Evolutionary conservation across 2,329 filamentous ascomycete species (phyloP), one percentile per base, ranked within the genome.

Genomic region (Epichloe sylvatica): DNA sequence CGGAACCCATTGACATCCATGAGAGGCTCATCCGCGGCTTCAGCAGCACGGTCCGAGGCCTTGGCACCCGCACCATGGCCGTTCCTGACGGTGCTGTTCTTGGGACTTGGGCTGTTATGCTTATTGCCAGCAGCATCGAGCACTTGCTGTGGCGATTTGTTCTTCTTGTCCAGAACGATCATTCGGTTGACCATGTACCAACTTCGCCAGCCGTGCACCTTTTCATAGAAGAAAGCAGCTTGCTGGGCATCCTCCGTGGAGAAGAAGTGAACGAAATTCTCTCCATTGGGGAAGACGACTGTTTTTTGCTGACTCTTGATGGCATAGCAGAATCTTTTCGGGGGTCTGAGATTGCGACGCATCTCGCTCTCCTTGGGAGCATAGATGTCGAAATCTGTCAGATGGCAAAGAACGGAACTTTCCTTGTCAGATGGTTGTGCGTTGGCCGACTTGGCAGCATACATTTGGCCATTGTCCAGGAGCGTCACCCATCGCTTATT

Each of bases 371-470:
- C 73, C 5, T 81, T 87, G 2, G 87, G 84, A 1, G 75, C 78
- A 67, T 96, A 96, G 45, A 96, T 84, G 61, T 97, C 91, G 64
- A 91, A 96, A 65, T 96, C 90, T 2, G 86, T 88, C 45, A 97
- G 65, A 66, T 94, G 88, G 63, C 87, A 95, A 35, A 95, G 71
- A 53, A 78, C 83, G 12, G 74, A 67, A 34, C 75, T 70, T 47
- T 90, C 84, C 63, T 88, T 86, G 45, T 82, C 78, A 1, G 70
- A 68, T 4, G 71, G 62, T 51, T 73, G 75, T 12, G 80, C 72
- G n/a, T 75, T 70, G 1, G 70, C 61, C 56, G 85, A 89, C 67
- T 92, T 95, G 39, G 85, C 77, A 25, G 81, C 72, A 43, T 74
- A 67, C 30, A 83, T 69, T 62, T 95, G 89, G 0, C 90, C 90